These are phyloP conservation scores for Debaryomyces sp. DNA, from an alignment of 1,139 yeast genomes.

Conservation along the genomic window DNA sequence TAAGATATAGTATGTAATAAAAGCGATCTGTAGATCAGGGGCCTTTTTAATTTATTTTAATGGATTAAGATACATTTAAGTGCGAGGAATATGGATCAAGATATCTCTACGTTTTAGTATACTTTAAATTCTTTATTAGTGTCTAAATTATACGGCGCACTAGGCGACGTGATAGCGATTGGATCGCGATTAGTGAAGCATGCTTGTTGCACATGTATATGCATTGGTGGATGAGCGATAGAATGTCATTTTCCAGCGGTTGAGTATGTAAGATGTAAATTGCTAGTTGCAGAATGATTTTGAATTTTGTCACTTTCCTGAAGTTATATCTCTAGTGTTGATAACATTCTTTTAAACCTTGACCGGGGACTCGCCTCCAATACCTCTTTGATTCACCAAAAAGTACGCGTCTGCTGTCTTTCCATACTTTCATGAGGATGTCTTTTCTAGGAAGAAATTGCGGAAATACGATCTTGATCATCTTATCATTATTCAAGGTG, in stretches of 20 bases:
- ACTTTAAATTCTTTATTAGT: neutral
- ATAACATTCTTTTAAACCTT: conserved; percentile 29
- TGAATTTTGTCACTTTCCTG: neutral
- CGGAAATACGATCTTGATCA: conserved; percentile 53
- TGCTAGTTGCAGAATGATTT: neutral
- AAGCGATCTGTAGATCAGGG: neutral
- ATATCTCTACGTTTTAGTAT: neutral
- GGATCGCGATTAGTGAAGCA: neutral
- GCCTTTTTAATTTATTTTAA: too few relatives aligned
- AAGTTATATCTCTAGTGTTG: neutral
- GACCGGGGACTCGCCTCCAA: conserved; percentile 50
- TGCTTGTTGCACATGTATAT: neutral
- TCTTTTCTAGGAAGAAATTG: conserved; percentile 49
- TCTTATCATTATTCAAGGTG: conserved; percentile 21
- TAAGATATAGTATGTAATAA: neutral
- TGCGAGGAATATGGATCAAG: too few relatives aligned
- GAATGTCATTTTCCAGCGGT: neutral
- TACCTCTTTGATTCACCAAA: conserved; percentile 40
- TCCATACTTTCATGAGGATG: conserved; percentile 43
- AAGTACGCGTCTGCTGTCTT: conserved; percentile 37
- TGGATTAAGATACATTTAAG: too few relatives aligned
- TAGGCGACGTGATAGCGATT: neutral
- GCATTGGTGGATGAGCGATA: neutral
- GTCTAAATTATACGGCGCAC: neutral
- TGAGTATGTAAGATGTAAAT: neutral